Evolutionary conservation across 1,139 yeast species (phyloP).

Genomic region (Lodderomyces oxycetoniae): DNA sequence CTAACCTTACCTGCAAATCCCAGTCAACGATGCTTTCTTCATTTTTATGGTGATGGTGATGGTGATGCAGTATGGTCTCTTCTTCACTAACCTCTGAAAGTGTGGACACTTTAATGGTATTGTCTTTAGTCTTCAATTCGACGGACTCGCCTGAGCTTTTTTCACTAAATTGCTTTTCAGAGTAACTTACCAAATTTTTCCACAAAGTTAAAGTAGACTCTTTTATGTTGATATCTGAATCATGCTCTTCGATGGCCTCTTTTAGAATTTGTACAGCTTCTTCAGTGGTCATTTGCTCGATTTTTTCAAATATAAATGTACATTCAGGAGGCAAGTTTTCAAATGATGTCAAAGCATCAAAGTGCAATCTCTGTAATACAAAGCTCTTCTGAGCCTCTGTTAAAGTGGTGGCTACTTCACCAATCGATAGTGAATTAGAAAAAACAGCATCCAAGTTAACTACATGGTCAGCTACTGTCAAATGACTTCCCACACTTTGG

Average conservation of each 20-base stretch:
- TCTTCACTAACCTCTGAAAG: slow-evolving; percentile 54
- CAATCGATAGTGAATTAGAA: slow-evolving; percentile 18
- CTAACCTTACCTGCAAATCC: slow-evolving; percentile 31
- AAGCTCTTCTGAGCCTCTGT: slow-evolving; percentile 24
- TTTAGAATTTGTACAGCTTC: slow-evolving; percentile 22
- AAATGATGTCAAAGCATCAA: slow-evolving; percentile 23
- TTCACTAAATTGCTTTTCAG: not conserved
- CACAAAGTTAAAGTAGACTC: slow-evolving; percentile 6
- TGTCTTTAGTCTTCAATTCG: slow-evolving; percentile 2
- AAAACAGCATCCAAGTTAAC: slow-evolving; percentile 4
- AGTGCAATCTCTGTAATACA: slow-evolving; percentile 25
- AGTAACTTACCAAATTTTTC: slow-evolving; percentile 7
- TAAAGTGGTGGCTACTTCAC: slow-evolving; percentile 23
- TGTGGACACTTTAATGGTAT: slow-evolving; percentile 54
- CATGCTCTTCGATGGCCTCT: slow-evolving; percentile 17
- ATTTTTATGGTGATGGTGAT: not conserved
- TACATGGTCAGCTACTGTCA: slow-evolving; percentile 2
- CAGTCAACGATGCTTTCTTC: slow-evolving; percentile 17
- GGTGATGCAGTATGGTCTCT: slow-evolving; percentile 33
- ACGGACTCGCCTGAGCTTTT: not conserved
- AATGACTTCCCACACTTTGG: slow-evolving; percentile 4
- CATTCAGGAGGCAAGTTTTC: slow-evolving; percentile 26
- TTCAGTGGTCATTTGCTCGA: slow-evolving; percentile 18
- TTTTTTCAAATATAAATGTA: slow-evolving; percentile 28
- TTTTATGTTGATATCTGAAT: slow-evolving; percentile 19